Evolutionary conservation across 495 filamentous ascomycete species (phyloP).

Genomic region (Durotheca rogersii): DNA sequence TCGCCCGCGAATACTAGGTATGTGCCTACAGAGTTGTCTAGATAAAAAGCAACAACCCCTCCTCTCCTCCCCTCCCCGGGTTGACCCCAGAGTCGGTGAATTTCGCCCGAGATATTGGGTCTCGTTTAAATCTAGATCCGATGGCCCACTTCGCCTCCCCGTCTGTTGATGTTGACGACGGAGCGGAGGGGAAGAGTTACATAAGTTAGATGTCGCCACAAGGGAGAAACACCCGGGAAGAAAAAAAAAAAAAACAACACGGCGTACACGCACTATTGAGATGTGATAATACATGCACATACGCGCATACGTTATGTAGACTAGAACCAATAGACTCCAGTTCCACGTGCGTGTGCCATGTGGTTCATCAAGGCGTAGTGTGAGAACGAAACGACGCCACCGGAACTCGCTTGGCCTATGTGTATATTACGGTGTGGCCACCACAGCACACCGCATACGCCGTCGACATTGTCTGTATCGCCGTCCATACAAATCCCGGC

Average conservation of each 20-base stretch:
- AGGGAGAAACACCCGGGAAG: too few species aligned
- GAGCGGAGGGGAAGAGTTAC: too few species aligned
- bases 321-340: conserved; percentile 24
- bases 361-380: conserved; percentile 27
- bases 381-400: conserved; percentile 24
- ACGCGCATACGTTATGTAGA: too few species aligned
- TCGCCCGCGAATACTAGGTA: too few species aligned
- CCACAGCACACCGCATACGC: conserved; percentile 27
- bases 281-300: conserved; percentile 20
- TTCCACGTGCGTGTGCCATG: conserved; percentile 33
- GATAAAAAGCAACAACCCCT: too few species aligned
- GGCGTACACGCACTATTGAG: conserved; percentile 18
- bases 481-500: not conserved
- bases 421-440: conserved; percentile 25
- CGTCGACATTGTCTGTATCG: conserved; percentile 9
- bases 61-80: too few species aligned
- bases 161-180: conserved; percentile 10
- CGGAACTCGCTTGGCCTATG: conserved; percentile 11
- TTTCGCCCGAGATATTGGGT: too few species aligned
- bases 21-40: too few species aligned
- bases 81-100: too few species aligned
- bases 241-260: conserved; percentile 25
- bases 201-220: too few species aligned
- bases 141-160: conserved; percentile 16
- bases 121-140: conserved; percentile 23